Base-by-base conservation (phyloP, 805 yeast species). In the Blastobotrys parvus region DNA sequence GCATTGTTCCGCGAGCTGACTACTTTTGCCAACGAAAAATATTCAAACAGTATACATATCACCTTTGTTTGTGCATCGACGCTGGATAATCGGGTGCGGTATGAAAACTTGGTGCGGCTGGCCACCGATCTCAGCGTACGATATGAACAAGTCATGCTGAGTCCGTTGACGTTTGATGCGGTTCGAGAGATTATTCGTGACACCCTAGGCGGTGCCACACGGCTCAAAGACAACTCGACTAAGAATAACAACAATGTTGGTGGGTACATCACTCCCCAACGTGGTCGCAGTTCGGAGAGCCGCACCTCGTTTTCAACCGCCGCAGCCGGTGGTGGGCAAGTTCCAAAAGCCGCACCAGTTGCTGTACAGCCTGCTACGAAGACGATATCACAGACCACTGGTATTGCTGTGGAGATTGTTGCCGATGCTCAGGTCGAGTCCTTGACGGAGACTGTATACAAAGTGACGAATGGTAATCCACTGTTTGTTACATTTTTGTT, bases 61-160 rank as follows among this genome's bases (percentile, higher is more conserved):
- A 51, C 51, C 15, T 50, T 60, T 17, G 54, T 59, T 4, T 47
- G 59, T 13, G 52, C 59, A 3, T 57, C 58, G 2, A 53, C 61
- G 4, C 50, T 52, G 23, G 56, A 56, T 32, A 43, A 31, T 29
- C 39, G 33, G 44, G 32, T 34, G 13, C 29, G 16, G 21, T 41
- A 17, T 46, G 39, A 10, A 10, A 44, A 44, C 18, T 31, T 56
- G 13, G 42, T 44, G 3, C 16, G 43, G 4, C 46, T 52, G 25
- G 54, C 54, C 20, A 45, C 44, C 13, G 54, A 49, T 16, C 34
- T 59, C 5, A 50, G 50, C 36, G 45, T 44, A 21, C 47, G 45
- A 15, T 50, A 46, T 16, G 44, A 45, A 7, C 60, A 58, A 33
- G 35, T 55, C 4, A 38, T 36, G 15, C 42, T 57, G 3, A 27